These are phyloP conservation scores for Cystofilobasidium capitatum DNA, from an alignment of 768 basidiomycete genomes.

Conservation along the genomic window DNA sequence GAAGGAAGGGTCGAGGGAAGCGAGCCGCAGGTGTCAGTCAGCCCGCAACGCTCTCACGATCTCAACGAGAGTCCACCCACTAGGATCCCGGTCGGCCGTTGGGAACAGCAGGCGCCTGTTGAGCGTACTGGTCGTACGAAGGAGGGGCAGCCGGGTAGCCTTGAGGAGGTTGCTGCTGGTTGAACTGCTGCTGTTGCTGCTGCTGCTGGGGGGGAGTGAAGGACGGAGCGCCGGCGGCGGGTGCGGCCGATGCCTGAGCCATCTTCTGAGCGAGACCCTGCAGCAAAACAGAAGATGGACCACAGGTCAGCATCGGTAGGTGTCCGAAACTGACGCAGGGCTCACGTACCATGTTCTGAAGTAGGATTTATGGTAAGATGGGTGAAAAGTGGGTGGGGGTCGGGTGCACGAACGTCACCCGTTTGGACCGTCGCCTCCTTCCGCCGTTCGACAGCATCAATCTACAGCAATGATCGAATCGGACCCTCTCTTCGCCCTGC, in stretches of 20 bases:
- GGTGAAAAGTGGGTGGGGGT: too few species aligned
- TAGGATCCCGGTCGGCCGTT: slow-evolving; percentile 12
- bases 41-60: neutral
- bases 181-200: neutral
- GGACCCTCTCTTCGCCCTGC: too few species aligned
- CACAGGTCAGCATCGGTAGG: too few species aligned
- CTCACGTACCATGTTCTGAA: too few species aligned
- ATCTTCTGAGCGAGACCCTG: neutral
- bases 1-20: neutral
- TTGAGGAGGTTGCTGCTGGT: too few species aligned
- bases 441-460: too few species aligned
- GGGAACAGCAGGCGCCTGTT: slow-evolving; percentile 7
- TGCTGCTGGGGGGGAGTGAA: neutral
- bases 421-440: too few species aligned
- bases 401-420: too few species aligned
- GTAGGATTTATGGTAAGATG: too few species aligned
- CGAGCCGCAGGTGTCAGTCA: neutral
- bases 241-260: neutral
- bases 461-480: too few species aligned
- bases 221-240: neutral
- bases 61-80: neutral
- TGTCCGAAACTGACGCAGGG: too few species aligned
- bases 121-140: neutral
- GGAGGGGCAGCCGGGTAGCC: neutral
- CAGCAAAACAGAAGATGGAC: neutral